Evolutionary conservation across 208 protist genomes (phyloP), one percentile per base, ranked within the genome.

Genomic region (Wallacemonas sp.): DNA sequence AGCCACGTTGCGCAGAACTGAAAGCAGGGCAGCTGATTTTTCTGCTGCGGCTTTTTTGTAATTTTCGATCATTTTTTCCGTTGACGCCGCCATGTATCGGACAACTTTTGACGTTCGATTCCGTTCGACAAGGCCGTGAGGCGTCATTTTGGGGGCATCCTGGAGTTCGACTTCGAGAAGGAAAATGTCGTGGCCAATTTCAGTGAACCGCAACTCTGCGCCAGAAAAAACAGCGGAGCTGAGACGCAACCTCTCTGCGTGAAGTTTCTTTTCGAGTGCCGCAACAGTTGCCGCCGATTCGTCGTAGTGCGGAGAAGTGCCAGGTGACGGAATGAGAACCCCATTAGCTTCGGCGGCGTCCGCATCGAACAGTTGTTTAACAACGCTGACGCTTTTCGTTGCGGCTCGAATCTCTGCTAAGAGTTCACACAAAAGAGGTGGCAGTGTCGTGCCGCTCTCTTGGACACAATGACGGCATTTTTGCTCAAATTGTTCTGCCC

Each of bases 131-230:
- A 95, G 69, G 30, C 85, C 85, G 4, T 4, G n/a, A 10, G 79
- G 76, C 19, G 69, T 85, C 48, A 65, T 45, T 63, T 76, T 85
- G 13, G 79, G 81, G 1, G 80, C 78, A 30, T 68, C 67, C 3
- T 52, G 3, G 39, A 79, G 36, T 38, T 87, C 73, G 41, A 97
- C 88, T 42, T 97, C 89, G 19, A 95, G 63, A 39, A 96, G 62
- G 70, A 94, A 95, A 15, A 81, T 58, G 50, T 97, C 92, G 59
- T 94, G 92, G 1, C 92, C 92, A 27, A 97, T 45, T 59, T 90
- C 73, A 33, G 57, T 62, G 53, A 87, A 97, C 34, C 70, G 64
- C 17, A 89, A 66, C 29, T 68, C 45, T 1, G 77, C 73, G n/a
- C 78, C 80, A 26, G 34, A 30, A 50, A 94, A 93, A n/a, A 85